Evolutionary conservation across 495 filamentous ascomycete species (phyloP).

Genomic region (Staphylotrichum tortipilum): DNA sequence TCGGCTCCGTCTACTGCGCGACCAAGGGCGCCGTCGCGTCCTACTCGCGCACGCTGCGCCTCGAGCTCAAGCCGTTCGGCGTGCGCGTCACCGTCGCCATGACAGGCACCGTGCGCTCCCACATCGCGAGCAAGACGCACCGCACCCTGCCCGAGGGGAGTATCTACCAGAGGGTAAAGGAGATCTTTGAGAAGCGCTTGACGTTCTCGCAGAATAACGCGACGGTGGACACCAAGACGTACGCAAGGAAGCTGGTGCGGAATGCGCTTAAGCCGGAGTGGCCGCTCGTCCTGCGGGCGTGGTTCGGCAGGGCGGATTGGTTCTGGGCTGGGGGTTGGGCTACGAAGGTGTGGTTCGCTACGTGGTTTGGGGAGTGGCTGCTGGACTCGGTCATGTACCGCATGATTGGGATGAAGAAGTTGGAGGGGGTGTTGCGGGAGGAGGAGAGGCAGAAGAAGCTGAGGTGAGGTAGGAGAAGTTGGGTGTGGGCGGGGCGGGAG

Average conservation of each 20-base stretch:
- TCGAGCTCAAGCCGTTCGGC: conserved; percentile 47
- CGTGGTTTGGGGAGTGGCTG: conserved; percentile 35
- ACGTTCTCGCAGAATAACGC: conserved; percentile 38
- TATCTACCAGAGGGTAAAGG: conserved; percentile 32
- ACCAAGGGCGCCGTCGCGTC: conserved; percentile 44
- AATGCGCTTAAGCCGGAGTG: conserved; percentile 29
- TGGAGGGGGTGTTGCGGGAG: conserved; percentile 31
- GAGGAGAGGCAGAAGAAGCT: conserved; percentile 26
- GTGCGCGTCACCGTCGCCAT: conserved; percentile 47
- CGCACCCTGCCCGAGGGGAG: conserved; percentile 32
- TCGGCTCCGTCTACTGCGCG: conserved; percentile 44
- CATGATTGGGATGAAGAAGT: conserved; percentile 28
- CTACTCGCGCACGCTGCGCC: conserved; percentile 43
- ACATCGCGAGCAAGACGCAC: conserved; percentile 32
- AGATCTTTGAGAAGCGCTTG: conserved; percentile 36
- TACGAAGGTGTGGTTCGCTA: conserved; percentile 19
- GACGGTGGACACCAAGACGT: conserved; percentile 32
- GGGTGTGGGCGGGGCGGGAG: neutral
- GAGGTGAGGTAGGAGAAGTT: conserved; percentile 7
- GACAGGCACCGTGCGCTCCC: conserved; percentile 42
- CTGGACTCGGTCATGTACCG: conserved; percentile 30
- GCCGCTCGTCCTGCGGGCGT: conserved; percentile 27
- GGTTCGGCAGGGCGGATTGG: conserved; percentile 41
- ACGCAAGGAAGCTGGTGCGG: conserved; percentile 28
- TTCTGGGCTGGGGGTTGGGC: conserved; percentile 39